phyloP scores from a whole-genome alignment of 371 early-diverging fungal genomes.

The Capniomyces stellatus region DNA sequence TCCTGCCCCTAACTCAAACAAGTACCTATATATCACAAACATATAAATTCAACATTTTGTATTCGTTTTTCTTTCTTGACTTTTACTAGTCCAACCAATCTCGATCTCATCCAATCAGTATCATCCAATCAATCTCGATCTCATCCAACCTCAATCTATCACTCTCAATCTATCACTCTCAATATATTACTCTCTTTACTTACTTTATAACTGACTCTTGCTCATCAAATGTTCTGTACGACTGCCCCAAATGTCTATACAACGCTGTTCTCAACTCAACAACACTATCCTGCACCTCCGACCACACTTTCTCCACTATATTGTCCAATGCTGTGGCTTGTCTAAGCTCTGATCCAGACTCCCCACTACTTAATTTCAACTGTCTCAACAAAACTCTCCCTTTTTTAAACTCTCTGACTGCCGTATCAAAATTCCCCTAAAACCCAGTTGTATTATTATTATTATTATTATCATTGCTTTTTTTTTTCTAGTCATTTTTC shows the following conservation, averaged over 20 bases:
- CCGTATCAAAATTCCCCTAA: constrained; percentile 69
- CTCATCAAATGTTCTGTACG: constrained; percentile 62
- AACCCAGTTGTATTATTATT: neutral
- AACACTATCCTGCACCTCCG: constrained; percentile 70
- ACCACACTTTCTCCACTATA: constrained; percentile 90
- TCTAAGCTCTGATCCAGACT: constrained; percentile 28
- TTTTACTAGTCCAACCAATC: no score
- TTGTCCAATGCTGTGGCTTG: constrained; percentile 34
- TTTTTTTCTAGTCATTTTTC: no score
- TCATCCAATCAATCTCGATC: no score
- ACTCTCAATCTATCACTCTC: no score
- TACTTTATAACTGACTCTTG: constrained; percentile 68
- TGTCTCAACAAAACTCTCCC: constrained; percentile 51
- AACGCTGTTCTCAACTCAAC: constrained; percentile 47
- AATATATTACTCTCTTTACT: no score
- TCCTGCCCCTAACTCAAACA: constrained; percentile 31
- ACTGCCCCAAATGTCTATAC: constrained; percentile 53
- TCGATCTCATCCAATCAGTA: no score
- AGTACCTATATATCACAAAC: constrained; percentile 31
- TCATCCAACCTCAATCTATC: no score
- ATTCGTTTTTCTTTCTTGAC: no score
- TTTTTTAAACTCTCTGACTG: constrained; percentile 89
- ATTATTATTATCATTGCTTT: neutral
- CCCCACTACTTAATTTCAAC: constrained; percentile 9
- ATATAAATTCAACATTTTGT: no score